Evolutionary conservation across 257 asterid genomes (phyloP), one percentile per base, ranked within the genome.

Genomic region (Solanum pinnatisectum): DNA sequence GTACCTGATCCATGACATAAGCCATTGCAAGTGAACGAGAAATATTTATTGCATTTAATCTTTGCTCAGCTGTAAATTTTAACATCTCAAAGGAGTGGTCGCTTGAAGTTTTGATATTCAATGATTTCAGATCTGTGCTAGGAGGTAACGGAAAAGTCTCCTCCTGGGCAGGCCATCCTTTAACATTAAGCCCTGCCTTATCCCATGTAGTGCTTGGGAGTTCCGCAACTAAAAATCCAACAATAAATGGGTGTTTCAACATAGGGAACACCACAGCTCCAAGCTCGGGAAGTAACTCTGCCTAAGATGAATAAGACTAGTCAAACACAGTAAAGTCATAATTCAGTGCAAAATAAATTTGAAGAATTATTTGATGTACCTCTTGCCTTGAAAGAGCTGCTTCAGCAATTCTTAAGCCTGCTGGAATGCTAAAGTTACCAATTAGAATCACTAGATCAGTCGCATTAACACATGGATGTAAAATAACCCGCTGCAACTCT

Each of bases 1-100:
- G 79, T 89, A 97, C 99, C 98, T 95, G 99, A 91, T 97, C 99
- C 98, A 97, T 95, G 89, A 97, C 97, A 92, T 97, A 95, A 15
- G 98, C 99, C 95, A 90, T 89, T 89, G 98, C 98, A 76, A 97
- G 91, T 20, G 99, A 93, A 56, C 95, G 94, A 67, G 98, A 93
- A 84, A 97, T 95, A 87, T 94, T 93, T 68, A 93, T 87, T 84
- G 98, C 98, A 92, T 93, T 97, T 87, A 90, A 89, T 90, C 93
- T 91, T 89, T 95, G 97, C 89, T 97, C 98, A 49, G 90, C 76
- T 10, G 94, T 92, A 85, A 95, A 92, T 86, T 86, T 87, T 73
- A 84, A 91, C 91, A 87, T 88, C 90, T 89, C 94, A 87, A 87
- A 73, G 25, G 96, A 89, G 49, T 87, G 90, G 88, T 90, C 94